Evolutionary conservation across 2,329 filamentous ascomycete genomes (phyloP).

Genomic region (Plenodomus biglobosus): DNA sequence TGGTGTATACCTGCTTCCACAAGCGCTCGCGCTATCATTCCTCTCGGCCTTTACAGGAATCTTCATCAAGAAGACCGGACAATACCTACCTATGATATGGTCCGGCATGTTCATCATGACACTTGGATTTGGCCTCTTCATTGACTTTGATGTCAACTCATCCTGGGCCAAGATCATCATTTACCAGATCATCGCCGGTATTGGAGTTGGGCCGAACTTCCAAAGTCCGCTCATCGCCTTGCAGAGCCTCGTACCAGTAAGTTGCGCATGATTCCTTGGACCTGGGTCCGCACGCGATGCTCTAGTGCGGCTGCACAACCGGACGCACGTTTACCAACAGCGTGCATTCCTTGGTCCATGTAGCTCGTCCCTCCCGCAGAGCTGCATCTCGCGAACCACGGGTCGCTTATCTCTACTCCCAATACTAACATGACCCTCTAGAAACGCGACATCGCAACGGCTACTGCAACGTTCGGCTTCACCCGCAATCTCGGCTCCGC

Average conservation of each 20-base stretch:
- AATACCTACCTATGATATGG: slow-evolving; percentile 47
- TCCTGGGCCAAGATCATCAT: slow-evolving; percentile 46
- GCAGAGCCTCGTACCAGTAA: slow-evolving; percentile 60
- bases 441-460: slow-evolving; percentile 65
- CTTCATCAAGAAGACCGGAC: slow-evolving; percentile 51
- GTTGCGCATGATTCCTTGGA: slow-evolving; percentile 7
- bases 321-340: not conserved
- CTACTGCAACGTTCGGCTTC: slow-evolving; percentile 68
- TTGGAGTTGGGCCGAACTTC: slow-evolving; percentile 65
- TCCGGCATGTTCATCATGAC: slow-evolving; percentile 43
- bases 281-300: slow-evolving; percentile 3
- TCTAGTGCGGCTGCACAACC: not conserved
- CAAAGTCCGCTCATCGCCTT: slow-evolving; percentile 69
- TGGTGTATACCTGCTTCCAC: slow-evolving; percentile 73
- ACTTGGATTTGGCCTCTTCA: slow-evolving; percentile 44
- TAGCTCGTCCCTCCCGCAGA: not conserved
- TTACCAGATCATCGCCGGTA: slow-evolving; percentile 44
- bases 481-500: slow-evolving; percentile 69
- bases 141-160: slow-evolving; percentile 36
- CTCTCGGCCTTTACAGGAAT: slow-evolving; percentile 61
- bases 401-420: slow-evolving; percentile 2
- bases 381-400: not conserved
- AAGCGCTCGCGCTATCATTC: slow-evolving; percentile 67
- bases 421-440: slow-evolving; percentile 19
- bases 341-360: not conserved